Base-by-base conservation (phyloP, 1,284 basidiomycete genomes). In the Marasmius tenuissimus region DNA sequence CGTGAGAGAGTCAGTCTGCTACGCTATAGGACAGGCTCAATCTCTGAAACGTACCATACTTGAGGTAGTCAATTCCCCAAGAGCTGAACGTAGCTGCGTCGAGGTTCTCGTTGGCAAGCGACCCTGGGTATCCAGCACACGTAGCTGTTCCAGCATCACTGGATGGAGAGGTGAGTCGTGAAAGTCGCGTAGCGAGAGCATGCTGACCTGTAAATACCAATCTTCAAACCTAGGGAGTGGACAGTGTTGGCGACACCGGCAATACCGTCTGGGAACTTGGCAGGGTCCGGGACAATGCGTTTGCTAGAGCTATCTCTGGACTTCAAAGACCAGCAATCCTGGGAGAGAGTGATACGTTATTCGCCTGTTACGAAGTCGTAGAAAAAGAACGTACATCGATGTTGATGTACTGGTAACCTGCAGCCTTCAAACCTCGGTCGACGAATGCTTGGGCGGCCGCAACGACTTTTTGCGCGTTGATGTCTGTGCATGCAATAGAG, bases 11-110 rank as follows among this genome's bases (percentile, higher is more conserved):
- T n/a, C 12, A 54, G 27, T 10, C 37, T 37, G 33, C 8, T 12
- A 37, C n/a, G 18, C 14, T 39, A 11, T 9, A 3, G 53, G 11
- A 53, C 27, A n/a, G 18, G 9, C 10, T 33, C 16, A 14, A 33
- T 16, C 11, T 5, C 20, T 16, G 4, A 40, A n/a, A 64, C 70
- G 40, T 49, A 80, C 82, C 82, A 65, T 85, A 85, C 74, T 85
- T 85, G 61, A 85, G 68, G 67, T 85, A 85, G 62, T 85, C 84
- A 53, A 86, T 76, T 1, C 81, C 82, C 84, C 84, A 86, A 33
- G 76, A 75, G 52, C 69, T 75, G 67, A 82, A 86, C 0, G 83
- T 83, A 22, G 76, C 70, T 0, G 83, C 84, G 69, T 85, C 84
- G 35, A 81, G 69, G 10, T 60, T 66, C 64, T 86, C 84, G 49